Conservation (phyloP, 805 yeast genomes). For the Alloascoidea hylecoeti region DNA sequence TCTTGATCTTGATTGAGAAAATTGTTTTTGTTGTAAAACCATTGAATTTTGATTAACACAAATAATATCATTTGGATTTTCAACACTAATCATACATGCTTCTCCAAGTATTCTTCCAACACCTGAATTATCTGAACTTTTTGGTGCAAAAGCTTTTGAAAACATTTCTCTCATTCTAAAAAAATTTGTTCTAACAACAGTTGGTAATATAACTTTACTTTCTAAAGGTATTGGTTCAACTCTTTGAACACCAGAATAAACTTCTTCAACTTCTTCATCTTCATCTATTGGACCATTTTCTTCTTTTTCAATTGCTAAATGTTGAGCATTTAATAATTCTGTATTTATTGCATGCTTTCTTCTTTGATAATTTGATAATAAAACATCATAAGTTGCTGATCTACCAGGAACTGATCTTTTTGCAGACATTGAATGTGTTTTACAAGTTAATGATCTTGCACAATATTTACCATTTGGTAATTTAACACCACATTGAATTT, state of each 20-base stretch:
- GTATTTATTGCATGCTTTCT: slow-evolving; percentile 86
- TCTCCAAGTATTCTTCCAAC: slow-evolving; percentile 76
- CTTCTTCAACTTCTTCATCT: slow-evolving; percentile 88
- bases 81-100: slow-evolving; percentile 62
- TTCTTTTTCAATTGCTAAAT: slow-evolving; percentile 18
- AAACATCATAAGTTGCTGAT: slow-evolving; percentile 80
- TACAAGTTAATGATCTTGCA: slow-evolving; percentile 92
- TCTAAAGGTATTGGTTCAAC: slow-evolving; percentile 78
- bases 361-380: slow-evolving; percentile 81
- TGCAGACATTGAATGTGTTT: slow-evolving; percentile 97
- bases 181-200: slow-evolving; percentile 55
- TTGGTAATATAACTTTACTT: slow-evolving; percentile 54
- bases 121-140: slow-evolving; percentile 36
- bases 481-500: slow-evolving; percentile 91
- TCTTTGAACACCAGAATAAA: slow-evolving; percentile 74
- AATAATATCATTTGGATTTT: slow-evolving; percentile 47
- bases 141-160: slow-evolving; percentile 67
- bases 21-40: no score
- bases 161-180: slow-evolving; percentile 89
- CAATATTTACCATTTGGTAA: slow-evolving; percentile 91
- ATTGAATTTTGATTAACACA: no score
- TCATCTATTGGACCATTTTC: slow-evolving; percentile 43
- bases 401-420: slow-evolving; percentile 92
- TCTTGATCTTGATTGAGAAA: no score
- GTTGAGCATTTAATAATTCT: slow-evolving; percentile 21